Evolutionary conservation across 148 eudicot species (phyloP).

Genomic region (Silene latifolia): DNA sequence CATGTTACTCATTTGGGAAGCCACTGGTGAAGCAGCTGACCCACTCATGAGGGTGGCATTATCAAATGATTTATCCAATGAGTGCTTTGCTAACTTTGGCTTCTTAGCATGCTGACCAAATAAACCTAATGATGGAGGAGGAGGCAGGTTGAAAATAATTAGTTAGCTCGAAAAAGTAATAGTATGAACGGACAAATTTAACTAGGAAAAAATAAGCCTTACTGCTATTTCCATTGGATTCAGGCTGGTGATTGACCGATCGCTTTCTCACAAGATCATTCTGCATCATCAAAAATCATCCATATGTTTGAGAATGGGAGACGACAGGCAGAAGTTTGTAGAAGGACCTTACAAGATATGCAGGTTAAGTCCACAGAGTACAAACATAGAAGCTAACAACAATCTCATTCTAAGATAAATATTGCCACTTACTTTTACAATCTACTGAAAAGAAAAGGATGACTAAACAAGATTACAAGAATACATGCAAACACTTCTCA

Average conservation of each 20-base stretch:
- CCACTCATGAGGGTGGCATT: conserved; percentile 47
- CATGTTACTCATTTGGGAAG: conserved; percentile 90
- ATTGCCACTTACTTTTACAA: background rate
- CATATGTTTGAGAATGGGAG: background rate
- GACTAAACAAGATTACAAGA: background rate
- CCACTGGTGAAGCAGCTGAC: conserved; percentile 71
- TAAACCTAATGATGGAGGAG: conserved; percentile 39
- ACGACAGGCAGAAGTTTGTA: background rate
- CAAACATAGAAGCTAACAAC: conserved; percentile 4
- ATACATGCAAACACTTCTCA: background rate
- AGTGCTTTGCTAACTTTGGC: conserved; percentile 59
- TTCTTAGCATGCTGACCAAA: conserved; percentile 63
- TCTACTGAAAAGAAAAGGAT: background rate
- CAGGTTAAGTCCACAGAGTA: background rate
- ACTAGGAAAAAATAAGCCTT: conserved; percentile 21
- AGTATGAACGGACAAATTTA: background rate
- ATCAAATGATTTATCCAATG: conserved; percentile 63
- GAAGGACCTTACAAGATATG: background rate
- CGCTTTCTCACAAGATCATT: conserved; percentile 66
- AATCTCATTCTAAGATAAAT: background rate
- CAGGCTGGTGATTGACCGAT: conserved; percentile 52
- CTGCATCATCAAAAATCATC: conserved; percentile 36
- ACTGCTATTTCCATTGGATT: conserved; percentile 72
- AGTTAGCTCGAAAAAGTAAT: background rate
- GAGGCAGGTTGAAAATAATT: background rate